Conservation (phyloP, 495 filamentous ascomycete species). For the Trichoderma virens region DNA sequence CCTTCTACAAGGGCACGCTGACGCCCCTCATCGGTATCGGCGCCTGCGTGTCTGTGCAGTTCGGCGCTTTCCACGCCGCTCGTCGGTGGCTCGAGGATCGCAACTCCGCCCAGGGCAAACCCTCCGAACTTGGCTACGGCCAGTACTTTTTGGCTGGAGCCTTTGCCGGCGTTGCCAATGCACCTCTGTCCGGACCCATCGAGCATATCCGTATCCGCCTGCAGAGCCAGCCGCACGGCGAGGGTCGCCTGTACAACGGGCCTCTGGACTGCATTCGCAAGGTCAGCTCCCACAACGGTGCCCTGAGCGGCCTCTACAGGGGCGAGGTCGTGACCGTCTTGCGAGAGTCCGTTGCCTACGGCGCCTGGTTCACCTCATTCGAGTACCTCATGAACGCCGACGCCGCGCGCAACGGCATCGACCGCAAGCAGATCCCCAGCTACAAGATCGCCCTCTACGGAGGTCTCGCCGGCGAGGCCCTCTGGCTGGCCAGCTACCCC, state of each 20-base stretch:
- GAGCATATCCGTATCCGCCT: constrained; percentile 97
- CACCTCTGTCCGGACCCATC: constrained; percentile 80
- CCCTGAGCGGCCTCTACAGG: constrained; percentile 70
- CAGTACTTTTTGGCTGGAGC: constrained; percentile 91
- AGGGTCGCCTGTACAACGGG: constrained; percentile 66
- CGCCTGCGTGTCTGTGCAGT: constrained; percentile 95
- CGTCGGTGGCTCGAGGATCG: constrained; percentile 73
- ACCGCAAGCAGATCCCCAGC: constrained; percentile 66
- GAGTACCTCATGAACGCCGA: constrained; percentile 95
- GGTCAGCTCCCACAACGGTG: constrained; percentile 57
- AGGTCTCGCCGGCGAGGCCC: constrained; percentile 83
- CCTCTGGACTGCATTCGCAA: constrained; percentile 87
- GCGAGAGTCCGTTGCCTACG: constrained; percentile 91
- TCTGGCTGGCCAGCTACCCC: constrained; percentile 90
- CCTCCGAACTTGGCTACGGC: constrained; percentile 54
- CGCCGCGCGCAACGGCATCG: constrained; percentile 62
- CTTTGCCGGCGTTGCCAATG: constrained; percentile 88
- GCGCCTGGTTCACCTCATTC: constrained; percentile 88
- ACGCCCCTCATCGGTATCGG: constrained; percentile 96
- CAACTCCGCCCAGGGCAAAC: constrained; percentile 44
- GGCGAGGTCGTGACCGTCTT: constrained; percentile 78
- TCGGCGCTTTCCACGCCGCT: constrained; percentile 92
- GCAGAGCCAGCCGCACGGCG: constrained; percentile 91
- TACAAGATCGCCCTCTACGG: constrained; percentile 89
- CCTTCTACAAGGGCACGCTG: constrained; percentile 97